Evolutionary conservation across 805 yeast genomes (phyloP), one percentile per base, ranked within the genome.

Genomic region (Yamadazyma paraphyllophila): DNA sequence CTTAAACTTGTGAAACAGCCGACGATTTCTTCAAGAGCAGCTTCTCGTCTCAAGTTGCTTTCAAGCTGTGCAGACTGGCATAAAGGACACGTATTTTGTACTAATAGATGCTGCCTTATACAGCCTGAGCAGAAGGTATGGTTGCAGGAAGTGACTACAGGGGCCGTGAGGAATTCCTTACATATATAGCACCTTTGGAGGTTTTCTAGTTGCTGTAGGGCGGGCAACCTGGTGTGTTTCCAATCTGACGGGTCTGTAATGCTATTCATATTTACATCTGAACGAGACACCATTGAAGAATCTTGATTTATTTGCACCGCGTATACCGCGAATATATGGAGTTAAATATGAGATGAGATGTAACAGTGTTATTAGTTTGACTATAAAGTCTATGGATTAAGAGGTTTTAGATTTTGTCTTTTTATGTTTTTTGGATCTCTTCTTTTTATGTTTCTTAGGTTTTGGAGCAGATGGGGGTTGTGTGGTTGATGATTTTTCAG

Each of bases 41-140:
- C 74, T 37, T 84, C 87, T 52, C 86, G 78, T 48, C 83, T 74
- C 39, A 91, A 63, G 52, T 78, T 77, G 40, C 91, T 81, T 49
- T 87, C 91, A 57, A 81, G 78, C 26, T 83, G 77, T 53, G 83
- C 87, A 20, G 77, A 72, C 17, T 83, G 75, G 61, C 97, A 91
- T 41, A 87, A 65, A 0, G 97, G 97, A 58, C 97, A 91, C 47
- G 74, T 68, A 14, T 77, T 75, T 26, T 77, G 78, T 32, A 63
- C 64, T n/a, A 80, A 67, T 33, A 91, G 65, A 51, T 84, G 80
- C 50, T 85, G 78, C 47, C 96, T 72, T 25, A 91, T 86, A 61
- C 98, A 91, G 11, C 82, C 73, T 0, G 96, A 88, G 63, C 98
- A 91, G 61, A 89, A 91, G 0, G 91, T 83, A 62, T 91, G 97